Conservation (phyloP, 176 grass and related monocot genomes). For the Guadua angustifolia region DNA sequence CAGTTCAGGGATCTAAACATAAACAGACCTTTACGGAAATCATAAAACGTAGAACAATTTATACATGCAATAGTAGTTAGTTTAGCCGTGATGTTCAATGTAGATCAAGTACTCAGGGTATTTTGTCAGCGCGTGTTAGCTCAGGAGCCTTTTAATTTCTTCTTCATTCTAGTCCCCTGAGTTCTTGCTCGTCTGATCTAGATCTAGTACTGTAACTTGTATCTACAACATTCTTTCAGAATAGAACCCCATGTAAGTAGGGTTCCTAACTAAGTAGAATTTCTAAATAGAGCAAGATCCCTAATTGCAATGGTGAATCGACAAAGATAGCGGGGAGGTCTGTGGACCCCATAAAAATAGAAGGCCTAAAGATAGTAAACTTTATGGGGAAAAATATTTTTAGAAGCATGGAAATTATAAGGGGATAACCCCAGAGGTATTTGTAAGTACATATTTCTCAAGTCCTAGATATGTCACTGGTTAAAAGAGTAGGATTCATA, state of each 20-base stretch:
- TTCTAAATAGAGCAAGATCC: neutral
- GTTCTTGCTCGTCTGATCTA: neutral
- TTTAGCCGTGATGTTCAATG: neutral
- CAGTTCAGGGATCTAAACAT: neutral
- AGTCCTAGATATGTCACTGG: too few relatives aligned
- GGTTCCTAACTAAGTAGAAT: constrained; percentile 5
- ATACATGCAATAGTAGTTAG: neutral
- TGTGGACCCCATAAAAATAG: neutral
- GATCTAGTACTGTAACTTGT: neutral
- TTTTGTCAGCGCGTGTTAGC: neutral
- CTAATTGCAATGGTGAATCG: neutral
- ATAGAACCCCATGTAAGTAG: neutral
- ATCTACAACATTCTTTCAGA: neutral
- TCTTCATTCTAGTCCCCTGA: neutral
- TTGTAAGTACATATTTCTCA: too few relatives aligned
- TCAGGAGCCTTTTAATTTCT: neutral
- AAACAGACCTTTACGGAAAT: neutral
- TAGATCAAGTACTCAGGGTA: neutral
- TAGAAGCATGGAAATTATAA: constrained; percentile 1
- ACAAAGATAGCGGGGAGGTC: neutral
- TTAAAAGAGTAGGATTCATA: too few relatives aligned
- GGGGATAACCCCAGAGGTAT: neutral
- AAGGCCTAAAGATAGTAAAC: neutral
- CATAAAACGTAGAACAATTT: neutral
- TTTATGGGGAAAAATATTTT: neutral